Conservation (phyloP, 2,329 filamentous ascomycete genomes). For the Knoxdaviesia proteae region DNA sequence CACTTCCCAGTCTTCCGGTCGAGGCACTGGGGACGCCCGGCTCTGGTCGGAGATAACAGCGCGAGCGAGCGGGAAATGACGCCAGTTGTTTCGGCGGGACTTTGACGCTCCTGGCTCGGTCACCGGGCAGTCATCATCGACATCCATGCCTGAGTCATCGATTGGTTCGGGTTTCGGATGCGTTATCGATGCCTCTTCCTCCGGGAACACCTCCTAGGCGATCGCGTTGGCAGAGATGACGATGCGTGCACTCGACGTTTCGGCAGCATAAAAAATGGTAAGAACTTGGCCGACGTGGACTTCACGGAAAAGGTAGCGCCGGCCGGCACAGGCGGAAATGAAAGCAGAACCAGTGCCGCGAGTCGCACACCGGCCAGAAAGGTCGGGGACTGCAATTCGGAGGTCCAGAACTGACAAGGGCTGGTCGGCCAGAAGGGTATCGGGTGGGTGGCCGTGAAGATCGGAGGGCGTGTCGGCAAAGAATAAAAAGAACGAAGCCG, state of each 20-base stretch:
- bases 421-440: not conserved
- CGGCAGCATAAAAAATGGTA: conserved; percentile 1
- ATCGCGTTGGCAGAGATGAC: not conserved
- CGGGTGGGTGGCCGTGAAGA: not conserved
- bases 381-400: no score
- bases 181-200: not conserved
- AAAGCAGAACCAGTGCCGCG: not conserved
- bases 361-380: no score
- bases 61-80: no score
- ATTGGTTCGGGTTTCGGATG: no score
- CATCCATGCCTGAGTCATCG: no score
- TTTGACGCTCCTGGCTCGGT: no score
- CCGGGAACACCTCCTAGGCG: conserved; percentile 1
- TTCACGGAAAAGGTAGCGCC: not conserved
- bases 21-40: no score
- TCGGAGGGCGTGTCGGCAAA: not conserved
- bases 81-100: no score
- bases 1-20: no score
- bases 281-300: conserved; percentile 1
- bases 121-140: no score
- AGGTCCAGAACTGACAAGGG: not conserved
- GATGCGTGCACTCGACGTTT: not conserved
- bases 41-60: no score
- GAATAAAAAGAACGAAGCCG: no score
- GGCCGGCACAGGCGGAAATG: not conserved